Percentiles rank a stretch among this genome's conserved stretches.
Conservation (phyloP, 2,329 filamentous ascomycete genomes). For the Cercospora beticola region DNA sequence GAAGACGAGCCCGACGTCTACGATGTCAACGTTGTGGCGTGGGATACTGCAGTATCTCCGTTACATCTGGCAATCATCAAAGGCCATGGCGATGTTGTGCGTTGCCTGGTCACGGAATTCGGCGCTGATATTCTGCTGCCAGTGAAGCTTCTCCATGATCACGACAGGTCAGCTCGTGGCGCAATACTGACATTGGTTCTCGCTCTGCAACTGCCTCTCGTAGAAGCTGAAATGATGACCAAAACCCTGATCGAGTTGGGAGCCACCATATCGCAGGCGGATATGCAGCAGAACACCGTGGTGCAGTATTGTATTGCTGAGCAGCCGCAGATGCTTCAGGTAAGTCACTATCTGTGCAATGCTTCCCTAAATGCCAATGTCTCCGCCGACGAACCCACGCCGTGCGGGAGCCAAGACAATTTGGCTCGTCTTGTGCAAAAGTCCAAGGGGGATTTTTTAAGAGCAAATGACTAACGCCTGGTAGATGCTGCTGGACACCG, state of each 20-base stretch:
- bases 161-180: conserved; percentile 51
- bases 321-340: conserved; percentile 47
- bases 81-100: conserved; percentile 68
- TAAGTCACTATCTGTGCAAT: background rate
- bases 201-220: conserved; percentile 62
- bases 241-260: conserved; percentile 66
- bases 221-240: conserved; percentile 65
- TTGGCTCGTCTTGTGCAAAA: background rate
- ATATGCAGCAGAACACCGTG: conserved; percentile 62
- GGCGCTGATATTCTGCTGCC: conserved; percentile 76
- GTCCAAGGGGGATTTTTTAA: background rate
- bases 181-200: conserved; percentile 70
- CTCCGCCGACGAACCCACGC: background rate
- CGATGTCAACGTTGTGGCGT: conserved; percentile 73
- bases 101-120: conserved; percentile 66
- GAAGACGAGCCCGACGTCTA: conserved; percentile 75
- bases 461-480: background rate
- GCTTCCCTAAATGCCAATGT: background rate
- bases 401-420: background rate
- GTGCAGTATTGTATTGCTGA: conserved; percentile 64
- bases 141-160: conserved; percentile 61
- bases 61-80: conserved; percentile 76
- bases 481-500: conserved; percentile 50
- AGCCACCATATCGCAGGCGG: conserved; percentile 71
- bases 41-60: conserved; percentile 73